Conservation (phyloP, 2,329 filamentous ascomycete species). For the Hypoxylon sp. region DNA sequence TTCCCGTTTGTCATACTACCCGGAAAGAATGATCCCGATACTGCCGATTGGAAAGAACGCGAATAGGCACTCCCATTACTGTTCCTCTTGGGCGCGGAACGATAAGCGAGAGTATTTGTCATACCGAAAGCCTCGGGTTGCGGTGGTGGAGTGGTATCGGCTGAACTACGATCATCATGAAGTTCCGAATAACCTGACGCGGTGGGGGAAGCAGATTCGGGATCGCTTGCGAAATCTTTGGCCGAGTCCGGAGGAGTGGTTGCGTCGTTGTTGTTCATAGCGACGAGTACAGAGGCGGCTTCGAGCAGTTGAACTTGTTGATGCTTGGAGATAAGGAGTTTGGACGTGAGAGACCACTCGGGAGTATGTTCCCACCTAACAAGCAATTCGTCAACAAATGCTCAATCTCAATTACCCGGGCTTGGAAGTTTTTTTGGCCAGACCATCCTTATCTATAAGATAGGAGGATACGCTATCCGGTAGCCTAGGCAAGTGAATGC, state of each 20-base stretch:
- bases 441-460: conserved; percentile 53
- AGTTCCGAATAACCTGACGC: conserved; percentile 86
- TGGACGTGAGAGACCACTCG: conserved; percentile 97
- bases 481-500: conserved; percentile 49
- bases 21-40: conserved; percentile 67
- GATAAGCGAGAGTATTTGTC: conserved; percentile 64
- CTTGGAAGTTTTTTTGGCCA: conserved; percentile 49
- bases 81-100: conserved; percentile 69
- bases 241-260: conserved; percentile 76
- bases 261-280: conserved; percentile 78
- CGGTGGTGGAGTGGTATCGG: conserved; percentile 93
- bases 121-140: conserved; percentile 75
- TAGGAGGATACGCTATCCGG: conserved; percentile 48
- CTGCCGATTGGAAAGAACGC: conserved; percentile 84
- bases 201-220: conserved; percentile 84
- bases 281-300: conserved; percentile 94
- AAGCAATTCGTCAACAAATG: conserved; percentile 57
- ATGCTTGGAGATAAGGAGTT: conserved; percentile 98
- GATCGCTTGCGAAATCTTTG: conserved; percentile 81
- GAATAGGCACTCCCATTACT: conserved; percentile 74
- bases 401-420: conserved; percentile 52
- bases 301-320: conserved; percentile 98
- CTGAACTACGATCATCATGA: conserved; percentile 84
- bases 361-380: conserved; percentile 99
- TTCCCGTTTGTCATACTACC: conserved; percentile 67